Evolutionary conservation across 768 basidiomycete species (phyloP), one percentile per base, ranked within the genome.

Genomic region (Mycena chlorophos): DNA sequence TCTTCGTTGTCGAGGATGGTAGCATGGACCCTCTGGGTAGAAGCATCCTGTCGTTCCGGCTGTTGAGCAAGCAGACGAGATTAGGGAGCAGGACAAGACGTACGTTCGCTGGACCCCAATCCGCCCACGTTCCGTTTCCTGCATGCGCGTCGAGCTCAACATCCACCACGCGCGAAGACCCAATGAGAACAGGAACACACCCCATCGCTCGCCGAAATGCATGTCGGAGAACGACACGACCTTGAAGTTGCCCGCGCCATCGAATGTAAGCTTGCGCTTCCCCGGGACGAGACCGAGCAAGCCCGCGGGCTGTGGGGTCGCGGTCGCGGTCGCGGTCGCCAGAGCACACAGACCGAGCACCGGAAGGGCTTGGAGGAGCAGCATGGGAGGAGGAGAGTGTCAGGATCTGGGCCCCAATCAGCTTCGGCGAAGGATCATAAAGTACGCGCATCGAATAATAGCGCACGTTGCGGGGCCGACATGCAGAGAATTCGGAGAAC

Each of bases 181-280:
- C 60, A 55, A 61, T 8, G 31, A 26, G 12, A n/a, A n/a, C n/a
- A n/a, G n/a, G n/a, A n/a, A n/a, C n/a, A 56, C 60, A 1, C 57
- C 38, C 19, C 55, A 55, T 0, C 60, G 53, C 51, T 62, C 60
- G 2, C 60, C 60, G 17, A 62, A 62, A 39, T 62, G 60, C 60
- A 62, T 62, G 30, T 62, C 60, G 49, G 60, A 62, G 49, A 62
- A 58, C 14, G 60, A 62, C 37, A 55, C n/a, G 25, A 60, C 60
- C 53, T 61, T 61, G 56, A 61, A 61, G 19, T 55, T 38, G n/a
- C 60, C 60, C 4, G 45, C 34, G 4, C 48, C 39, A 49, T 61
- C 56, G 42, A 61, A 61, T 13, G 56, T 58, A 2, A 61, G 60
- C 46, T 58, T 61, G 8, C 37, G 27, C 17, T 23, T 49, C 39